Conservation (phyloP, 2,329 filamentous ascomycete species). For the Neofusicoccum cordaticola region DNA sequence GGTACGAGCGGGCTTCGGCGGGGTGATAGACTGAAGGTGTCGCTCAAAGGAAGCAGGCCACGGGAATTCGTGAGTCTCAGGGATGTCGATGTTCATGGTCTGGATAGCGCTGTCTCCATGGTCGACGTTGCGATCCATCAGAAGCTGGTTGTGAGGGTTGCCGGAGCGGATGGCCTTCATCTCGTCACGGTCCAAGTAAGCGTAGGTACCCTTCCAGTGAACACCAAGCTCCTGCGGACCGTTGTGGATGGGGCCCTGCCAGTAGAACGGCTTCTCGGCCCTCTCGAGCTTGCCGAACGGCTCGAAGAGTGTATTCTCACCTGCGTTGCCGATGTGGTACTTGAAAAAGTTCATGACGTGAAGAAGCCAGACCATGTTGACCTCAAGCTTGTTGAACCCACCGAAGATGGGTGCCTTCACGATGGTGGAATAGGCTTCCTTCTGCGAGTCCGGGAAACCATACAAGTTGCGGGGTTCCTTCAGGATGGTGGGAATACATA, state of each 20-base stretch:
- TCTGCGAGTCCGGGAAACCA: constrained; percentile 45
- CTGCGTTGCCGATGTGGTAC: constrained; percentile 44
- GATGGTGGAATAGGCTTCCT: constrained; percentile 38
- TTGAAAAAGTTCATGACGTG: constrained; percentile 55
- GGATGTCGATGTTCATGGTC: constrained; percentile 35
- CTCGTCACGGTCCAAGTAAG: constrained; percentile 36
- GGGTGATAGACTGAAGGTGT: constrained; percentile 35
- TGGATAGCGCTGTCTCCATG: constrained; percentile 23
- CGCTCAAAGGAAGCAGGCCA: constrained; percentile 44
- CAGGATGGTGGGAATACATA: constrained; percentile 33
- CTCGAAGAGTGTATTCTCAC: constrained; percentile 37
- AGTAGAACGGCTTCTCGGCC: constrained; percentile 42
- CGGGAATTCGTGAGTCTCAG: constrained; percentile 20
- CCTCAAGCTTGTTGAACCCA: constrained; percentile 25
- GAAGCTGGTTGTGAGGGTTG: constrained; percentile 11
- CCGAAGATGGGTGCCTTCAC: neutral
- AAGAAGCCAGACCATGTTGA: constrained; percentile 48
- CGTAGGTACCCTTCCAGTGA: constrained; percentile 53
- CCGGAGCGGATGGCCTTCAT: constrained; percentile 26
- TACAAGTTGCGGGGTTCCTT: constrained; percentile 16
- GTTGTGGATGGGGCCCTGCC: constrained; percentile 37
- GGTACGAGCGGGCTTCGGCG: constrained; percentile 24
- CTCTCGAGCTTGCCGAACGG: constrained; percentile 36
- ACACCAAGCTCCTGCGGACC: constrained; percentile 37
- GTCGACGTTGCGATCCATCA: constrained; percentile 32